Evolutionary conservation across 2,329 filamentous ascomycete species (phyloP), one percentile per base, ranked within the genome.

Genomic region (Talaromyces sp.): DNA sequence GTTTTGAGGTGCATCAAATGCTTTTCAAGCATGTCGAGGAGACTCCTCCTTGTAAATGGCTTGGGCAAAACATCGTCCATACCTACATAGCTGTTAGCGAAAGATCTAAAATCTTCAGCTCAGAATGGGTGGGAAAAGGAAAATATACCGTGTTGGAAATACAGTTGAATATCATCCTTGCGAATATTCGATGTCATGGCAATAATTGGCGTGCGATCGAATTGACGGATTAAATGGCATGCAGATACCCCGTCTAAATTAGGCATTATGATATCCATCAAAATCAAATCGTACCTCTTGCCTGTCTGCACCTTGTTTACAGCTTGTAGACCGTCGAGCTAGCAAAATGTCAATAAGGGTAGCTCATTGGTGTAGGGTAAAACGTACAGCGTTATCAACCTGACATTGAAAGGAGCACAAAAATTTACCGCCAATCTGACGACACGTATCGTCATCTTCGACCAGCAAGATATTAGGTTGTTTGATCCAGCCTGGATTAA

Each of bases 141-240:
- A 33, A 22, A 68, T 87, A 79, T 82, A 94, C 92, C 94, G 76
- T 96, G 92, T 67, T 93, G 87, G 77, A 97, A 97, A 71, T 99
- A 99, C 77, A 95, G 92, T 56, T 93, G 89, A 61, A 97, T 95
- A 70, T 99, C 94, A 67, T 97, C 93, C 61, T 91, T 92, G 63
- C 94, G 85, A 63, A 99, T 97, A 70, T 97, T 99, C 3, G 93
- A 97, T 2, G 94, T 99, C 94, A 99, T 97, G 48, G 94, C 94
- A 59, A 99, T 90, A 66, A 99, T 95, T 0, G 94, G 94, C 5
- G 86, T 84, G 37, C 85, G 84, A 63, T 91, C 86, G 62, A 93
- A 90, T 69, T 96, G 89, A 55, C 93, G 86, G 63, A 99, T 97
- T 62, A 96, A 85, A 68, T 94, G 89, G 58, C 91, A 96, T 2